These are phyloP conservation scores for Xylariaceae sp. DNA, from an alignment of 2,329 filamentous ascomycete species.

Conservation along the genomic window DNA sequence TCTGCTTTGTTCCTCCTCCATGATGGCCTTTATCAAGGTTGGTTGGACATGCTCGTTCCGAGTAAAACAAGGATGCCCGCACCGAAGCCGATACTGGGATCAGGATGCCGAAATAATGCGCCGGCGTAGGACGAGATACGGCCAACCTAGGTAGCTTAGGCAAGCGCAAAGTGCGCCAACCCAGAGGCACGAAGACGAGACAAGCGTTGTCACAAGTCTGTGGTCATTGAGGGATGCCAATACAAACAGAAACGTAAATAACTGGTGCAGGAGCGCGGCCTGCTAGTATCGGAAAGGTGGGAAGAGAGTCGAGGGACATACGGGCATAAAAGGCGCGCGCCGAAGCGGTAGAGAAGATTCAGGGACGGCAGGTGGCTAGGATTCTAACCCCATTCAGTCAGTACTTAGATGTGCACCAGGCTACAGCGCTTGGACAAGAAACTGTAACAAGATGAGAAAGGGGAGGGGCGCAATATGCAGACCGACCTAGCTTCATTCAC, in stretches of 20 bases:
- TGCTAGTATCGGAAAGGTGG: too few species aligned
- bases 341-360: too few species aligned
- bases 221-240: background rate
- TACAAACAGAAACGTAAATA: background rate
- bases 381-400: too few species aligned
- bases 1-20: constrained; percentile 41
- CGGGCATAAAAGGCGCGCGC: too few species aligned
- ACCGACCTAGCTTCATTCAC: too few species aligned
- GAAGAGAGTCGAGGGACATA: background rate
- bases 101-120: background rate
- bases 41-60: constrained; percentile 30
- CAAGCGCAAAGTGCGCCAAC: background rate
- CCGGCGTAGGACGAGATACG: background rate
- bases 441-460: too few species aligned
- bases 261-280: background rate
- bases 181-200: background rate
- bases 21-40: constrained; percentile 29
- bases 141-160: background rate
- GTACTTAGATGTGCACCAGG: too few species aligned
- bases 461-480: too few species aligned
- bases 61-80: constrained; percentile 18
- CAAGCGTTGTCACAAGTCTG: background rate
- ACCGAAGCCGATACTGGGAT: constrained; percentile 1
- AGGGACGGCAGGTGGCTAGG: too few species aligned
- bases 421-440: too few species aligned